Conservation (phyloP, 805 yeast genomes). For the Pichia kluyveri region DNA sequence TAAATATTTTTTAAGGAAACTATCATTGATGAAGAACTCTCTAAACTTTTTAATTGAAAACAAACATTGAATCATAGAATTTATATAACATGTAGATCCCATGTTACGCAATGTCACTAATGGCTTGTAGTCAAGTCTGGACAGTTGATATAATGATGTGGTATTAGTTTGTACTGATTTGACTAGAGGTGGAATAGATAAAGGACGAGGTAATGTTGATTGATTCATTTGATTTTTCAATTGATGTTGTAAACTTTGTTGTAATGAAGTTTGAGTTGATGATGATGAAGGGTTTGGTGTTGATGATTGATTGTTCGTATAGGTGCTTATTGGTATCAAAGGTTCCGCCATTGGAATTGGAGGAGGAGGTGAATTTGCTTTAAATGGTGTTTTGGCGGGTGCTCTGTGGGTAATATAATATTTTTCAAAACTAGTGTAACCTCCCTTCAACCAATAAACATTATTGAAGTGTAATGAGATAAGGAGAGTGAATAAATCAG, state of each 20-base stretch:
- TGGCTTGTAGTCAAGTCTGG: constrained; percentile 12
- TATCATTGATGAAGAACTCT: constrained; percentile 35
- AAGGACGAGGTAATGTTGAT: background rate
- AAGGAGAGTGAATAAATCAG: background rate
- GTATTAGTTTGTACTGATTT: background rate
- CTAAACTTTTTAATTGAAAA: constrained; percentile 47
- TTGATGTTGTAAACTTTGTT: background rate
- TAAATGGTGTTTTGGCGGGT: background rate
- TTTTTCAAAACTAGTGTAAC: constrained; percentile 14
- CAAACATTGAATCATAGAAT: constrained; percentile 62
- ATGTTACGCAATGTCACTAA: constrained; percentile 43
- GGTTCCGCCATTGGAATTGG: constrained; percentile 2
- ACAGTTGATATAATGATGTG: background rate
- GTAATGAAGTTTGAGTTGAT: background rate
- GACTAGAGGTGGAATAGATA: background rate
- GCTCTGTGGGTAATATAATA: constrained; percentile 2
- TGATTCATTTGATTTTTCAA: background rate
- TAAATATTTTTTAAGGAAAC: constrained; percentile 11
- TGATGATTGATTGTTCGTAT: background rate
- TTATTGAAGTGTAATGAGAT: background rate
- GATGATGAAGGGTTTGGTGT: background rate
- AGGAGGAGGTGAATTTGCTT: background rate
- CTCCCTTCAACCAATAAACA: constrained; percentile 29
- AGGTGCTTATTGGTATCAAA: background rate
- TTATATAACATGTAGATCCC: constrained; percentile 72